Evolutionary conservation across 2,329 filamentous ascomycete species (phyloP), one percentile per base, ranked within the genome.

Genomic region (Pseudogymnoascus verrucosus): DNA sequence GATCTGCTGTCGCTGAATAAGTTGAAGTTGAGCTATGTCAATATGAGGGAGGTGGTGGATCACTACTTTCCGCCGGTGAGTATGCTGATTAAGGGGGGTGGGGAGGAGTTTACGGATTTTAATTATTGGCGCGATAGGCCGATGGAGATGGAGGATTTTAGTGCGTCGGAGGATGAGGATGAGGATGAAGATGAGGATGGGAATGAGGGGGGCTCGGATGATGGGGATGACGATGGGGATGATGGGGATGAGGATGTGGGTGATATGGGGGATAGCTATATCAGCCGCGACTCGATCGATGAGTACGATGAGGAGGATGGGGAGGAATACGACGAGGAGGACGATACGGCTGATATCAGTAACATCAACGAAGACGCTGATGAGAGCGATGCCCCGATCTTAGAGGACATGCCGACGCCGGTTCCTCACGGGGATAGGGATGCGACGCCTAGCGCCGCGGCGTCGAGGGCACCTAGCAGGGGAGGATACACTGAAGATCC

Each of bases 31-130:
- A 96, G 90, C 67, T 99, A 99, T 74, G 91, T 96, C 66, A 93
- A 91, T 71, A 99, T 99, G 87, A 89, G 91, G 65, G 96, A 99
- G 75, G 88, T 99, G 65, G 91, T 99, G 5, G 95, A 99, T 74
- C 95, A 99, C 76, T 98, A 96, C 78, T 99, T 99, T 75, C 95
- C 95, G 5, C 91, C 96, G 1, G 88, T 96, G 11, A 91, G 88
- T 67, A 87, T 93, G 26, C 81, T 99, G 31, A 88, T 97, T 16
- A 91, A 90, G 70, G 89, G 90, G 51, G 93, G 93, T 19, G 93
- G 93, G 11, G 95, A 98, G 74, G 89, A 96, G 64, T 99, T 90
- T 72, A 99, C 95, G 0, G 95, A 99, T 74, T 99, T 99, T 76
- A 93, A 87, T 64, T 99, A 96, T 77, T 99, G 95, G 95, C 84